These are phyloP conservation scores for Prosopis cineraria DNA, from an alignment of 306 rosid genomes.

Conservation along the genomic window DNA sequence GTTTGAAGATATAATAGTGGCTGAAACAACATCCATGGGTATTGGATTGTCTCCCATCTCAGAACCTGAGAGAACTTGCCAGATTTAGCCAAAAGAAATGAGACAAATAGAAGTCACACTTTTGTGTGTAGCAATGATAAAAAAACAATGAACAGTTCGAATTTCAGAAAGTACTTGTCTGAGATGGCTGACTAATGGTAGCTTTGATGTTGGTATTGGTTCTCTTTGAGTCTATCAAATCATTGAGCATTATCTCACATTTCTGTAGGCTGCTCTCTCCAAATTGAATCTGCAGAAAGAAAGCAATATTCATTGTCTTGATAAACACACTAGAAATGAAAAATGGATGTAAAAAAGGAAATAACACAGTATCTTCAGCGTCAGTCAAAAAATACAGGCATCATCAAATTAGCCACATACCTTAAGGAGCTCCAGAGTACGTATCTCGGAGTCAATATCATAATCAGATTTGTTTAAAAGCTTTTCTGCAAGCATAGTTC, in stretches of 20 bases:
- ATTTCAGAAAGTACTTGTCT: slow-evolving; percentile 46
- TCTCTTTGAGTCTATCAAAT: slow-evolving; percentile 90
- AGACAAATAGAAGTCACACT: slow-evolving; percentile 14
- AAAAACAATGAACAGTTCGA: slow-evolving; percentile 11
- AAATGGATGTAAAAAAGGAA: slow-evolving; percentile 1
- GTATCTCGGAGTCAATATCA: slow-evolving; percentile 92
- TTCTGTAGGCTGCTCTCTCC: slow-evolving; percentile 98
- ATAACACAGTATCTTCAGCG: slow-evolving; percentile 27
- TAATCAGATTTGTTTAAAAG: slow-evolving; percentile 93
- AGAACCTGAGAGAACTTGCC: slow-evolving; percentile 44
- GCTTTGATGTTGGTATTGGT: slow-evolving; percentile 78
- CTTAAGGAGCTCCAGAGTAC: slow-evolving; percentile 96
- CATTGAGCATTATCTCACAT: slow-evolving; percentile 97
- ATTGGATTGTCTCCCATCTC: slow-evolving; percentile 47
- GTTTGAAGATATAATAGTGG: slow-evolving; percentile 85
- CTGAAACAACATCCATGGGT: slow-evolving; percentile 73
- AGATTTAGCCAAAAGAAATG: slow-evolving; percentile 23
- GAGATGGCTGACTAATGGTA: slow-evolving; percentile 66
- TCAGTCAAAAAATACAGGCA: slow-evolving; percentile 27
- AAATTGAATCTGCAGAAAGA: slow-evolving; percentile 78
- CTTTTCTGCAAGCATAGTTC: slow-evolving; percentile 98
- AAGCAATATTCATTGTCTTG: slow-evolving; percentile 33
- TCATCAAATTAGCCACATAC: slow-evolving; percentile 38
- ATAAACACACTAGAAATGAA: slow-evolving; percentile 23
- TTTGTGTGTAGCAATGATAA: slow-evolving; percentile 6